Evolutionary conservation across 1,284 basidiomycete species (phyloP).

Genomic region (Gomphus sp.): DNA sequence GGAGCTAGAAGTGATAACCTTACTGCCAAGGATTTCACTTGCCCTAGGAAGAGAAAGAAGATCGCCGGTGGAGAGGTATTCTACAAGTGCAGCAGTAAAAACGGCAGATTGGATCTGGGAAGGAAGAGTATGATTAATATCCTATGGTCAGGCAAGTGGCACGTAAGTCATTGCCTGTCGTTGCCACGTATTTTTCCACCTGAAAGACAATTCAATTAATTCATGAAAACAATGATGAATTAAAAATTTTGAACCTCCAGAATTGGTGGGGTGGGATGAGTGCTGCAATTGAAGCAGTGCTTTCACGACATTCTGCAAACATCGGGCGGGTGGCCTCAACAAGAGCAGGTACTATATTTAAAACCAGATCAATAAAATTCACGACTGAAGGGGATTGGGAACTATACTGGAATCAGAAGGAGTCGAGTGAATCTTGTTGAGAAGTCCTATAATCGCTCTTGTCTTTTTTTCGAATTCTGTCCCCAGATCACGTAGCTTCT

Average conservation of each 20-base stretch:
- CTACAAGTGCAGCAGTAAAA: conserved; percentile 55
- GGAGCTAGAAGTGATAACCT: conserved; percentile 19
- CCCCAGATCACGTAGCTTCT: conserved; percentile 74
- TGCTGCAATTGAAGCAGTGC: conserved; percentile 27
- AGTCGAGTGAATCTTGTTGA: conserved; percentile 73
- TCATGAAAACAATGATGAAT: neutral
- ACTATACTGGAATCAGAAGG: conserved; percentile 46
- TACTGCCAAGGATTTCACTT: conserved; percentile 55
- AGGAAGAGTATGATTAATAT: neutral
- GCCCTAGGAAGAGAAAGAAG: conserved; percentile 51
- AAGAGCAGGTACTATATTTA: conserved; percentile 44
- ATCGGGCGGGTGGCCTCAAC: conserved; percentile 47
- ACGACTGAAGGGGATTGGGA: neutral
- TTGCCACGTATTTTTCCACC: conserved; percentile 74
- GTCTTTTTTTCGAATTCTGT: conserved; percentile 65
- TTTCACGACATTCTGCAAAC: conserved; percentile 43
- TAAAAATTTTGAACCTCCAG: conserved; percentile 3
- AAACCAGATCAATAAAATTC: conserved; percentile 9
- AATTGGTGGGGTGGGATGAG: conserved; percentile 25
- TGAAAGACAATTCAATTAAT: conserved; percentile 42
- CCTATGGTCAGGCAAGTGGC: conserved; percentile 12
- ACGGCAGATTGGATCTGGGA: conserved; percentile 32
- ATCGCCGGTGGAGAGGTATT: conserved; percentile 52
- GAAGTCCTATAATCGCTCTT: conserved; percentile 50
- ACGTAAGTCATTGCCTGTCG: conserved; percentile 38